Conservation (phyloP, 345 rosid species). For the Syzygium aqueum region DNA sequence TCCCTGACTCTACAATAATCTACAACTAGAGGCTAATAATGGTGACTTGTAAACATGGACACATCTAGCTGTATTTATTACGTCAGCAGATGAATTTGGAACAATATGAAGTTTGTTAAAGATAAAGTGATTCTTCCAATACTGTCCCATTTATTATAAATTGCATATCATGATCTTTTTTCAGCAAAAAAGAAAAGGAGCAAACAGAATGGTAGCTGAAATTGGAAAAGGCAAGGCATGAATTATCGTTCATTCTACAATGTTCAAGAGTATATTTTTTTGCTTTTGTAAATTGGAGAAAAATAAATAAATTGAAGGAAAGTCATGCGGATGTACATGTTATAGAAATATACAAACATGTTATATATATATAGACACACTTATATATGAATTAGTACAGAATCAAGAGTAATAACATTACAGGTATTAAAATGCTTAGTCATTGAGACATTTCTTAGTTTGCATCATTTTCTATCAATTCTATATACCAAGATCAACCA, state of each 20-base stretch:
- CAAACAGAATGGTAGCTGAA: too few species aligned
- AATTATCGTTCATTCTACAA: not conserved
- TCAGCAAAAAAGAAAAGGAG: too few species aligned
- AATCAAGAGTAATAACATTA: not conserved
- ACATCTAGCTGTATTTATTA: not conserved
- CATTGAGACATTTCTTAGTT: not conserved
- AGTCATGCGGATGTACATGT: not conserved
- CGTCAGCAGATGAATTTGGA: too few species aligned
- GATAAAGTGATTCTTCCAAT: not conserved
- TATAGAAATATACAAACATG: not conserved
- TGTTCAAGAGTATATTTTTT: not conserved
- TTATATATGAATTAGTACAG: not conserved
- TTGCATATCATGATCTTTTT: too few species aligned
- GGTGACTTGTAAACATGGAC: not conserved
- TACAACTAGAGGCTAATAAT: not conserved
- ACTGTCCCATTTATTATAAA: not conserved
- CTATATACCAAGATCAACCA: not conserved
- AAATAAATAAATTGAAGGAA: not conserved
- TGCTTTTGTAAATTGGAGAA: not conserved
- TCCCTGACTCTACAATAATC: not conserved
- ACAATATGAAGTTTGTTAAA: too few species aligned
- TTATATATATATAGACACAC: not conserved
- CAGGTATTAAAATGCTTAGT: not conserved
- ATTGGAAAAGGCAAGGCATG: too few species aligned
- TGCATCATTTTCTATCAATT: not conserved